A percentile compares a stretch with the other conserved stretches of the same genome.
These are phyloP conservation scores for Scedosporium aurantiacum DNA, from an alignment of 2,329 filamentous ascomycete genomes.

Conservation along the genomic window DNA sequence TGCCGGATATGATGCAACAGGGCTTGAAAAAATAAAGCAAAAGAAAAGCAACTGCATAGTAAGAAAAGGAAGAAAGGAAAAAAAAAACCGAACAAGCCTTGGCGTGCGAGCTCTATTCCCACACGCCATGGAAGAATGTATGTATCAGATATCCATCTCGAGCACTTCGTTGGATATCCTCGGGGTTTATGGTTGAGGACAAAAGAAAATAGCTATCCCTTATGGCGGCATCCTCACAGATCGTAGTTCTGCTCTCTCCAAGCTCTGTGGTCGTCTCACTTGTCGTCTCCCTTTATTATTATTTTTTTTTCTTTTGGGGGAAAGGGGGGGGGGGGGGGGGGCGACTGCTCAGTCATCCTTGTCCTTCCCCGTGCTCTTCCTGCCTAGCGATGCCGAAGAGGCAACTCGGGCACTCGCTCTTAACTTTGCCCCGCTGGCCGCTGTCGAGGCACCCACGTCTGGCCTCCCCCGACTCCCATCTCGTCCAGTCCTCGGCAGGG, in stretches of 20 bases:
- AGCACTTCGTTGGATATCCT: no score
- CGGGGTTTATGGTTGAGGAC: no score
- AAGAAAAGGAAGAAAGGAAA: not conserved
- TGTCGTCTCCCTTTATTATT: no score
- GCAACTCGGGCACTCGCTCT: not conserved
- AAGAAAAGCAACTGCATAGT: not conserved
- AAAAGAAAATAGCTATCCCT: not conserved
- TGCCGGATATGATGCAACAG: not conserved
- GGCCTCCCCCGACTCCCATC: not conserved
- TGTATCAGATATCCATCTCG: no score
- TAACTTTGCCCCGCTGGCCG: not conserved
- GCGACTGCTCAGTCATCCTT: slow-evolving; percentile 1
- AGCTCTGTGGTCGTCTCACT: no score
- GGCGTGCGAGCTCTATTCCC: not conserved
- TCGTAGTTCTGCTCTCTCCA: not conserved
- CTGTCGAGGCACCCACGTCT: not conserved
- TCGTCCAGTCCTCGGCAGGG: not conserved
- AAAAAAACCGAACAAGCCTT: not conserved
- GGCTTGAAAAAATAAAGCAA: not conserved
- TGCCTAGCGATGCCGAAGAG: not conserved
- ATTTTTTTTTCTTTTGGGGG: no score
- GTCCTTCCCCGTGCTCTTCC: not conserved
- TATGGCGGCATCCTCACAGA: no score
- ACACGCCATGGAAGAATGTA: no score
- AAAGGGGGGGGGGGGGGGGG: no score